Percentiles rank a stretch among this genome's conserved stretches.
These are phyloP conservation scores for Diutina neorugosa DNA, from an alignment of 1,139 yeast species.

Conservation along the genomic window DNA sequence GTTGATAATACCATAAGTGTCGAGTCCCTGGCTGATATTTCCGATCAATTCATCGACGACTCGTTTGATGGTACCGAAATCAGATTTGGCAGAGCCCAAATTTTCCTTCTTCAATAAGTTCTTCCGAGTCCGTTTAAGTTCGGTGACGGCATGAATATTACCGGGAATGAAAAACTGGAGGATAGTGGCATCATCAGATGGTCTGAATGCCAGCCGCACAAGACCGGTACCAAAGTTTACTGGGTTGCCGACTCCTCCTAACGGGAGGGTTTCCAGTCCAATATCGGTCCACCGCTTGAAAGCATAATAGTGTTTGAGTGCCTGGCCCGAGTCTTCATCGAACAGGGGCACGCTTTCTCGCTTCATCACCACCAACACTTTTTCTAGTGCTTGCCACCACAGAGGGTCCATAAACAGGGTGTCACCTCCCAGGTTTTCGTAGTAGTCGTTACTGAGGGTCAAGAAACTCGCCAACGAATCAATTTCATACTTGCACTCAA, in stretches of 20 bases:
- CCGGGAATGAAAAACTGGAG: slow-evolving; percentile 79
- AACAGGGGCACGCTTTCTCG: slow-evolving; percentile 60
- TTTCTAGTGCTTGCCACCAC: slow-evolving; percentile 54
- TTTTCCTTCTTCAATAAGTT: slow-evolving; percentile 8
- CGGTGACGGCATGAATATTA: slow-evolving; percentile 65
- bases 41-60: slow-evolving; percentile 24
- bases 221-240: slow-evolving; percentile 61
- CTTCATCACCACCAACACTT: slow-evolving; percentile 38
- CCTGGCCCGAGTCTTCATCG: slow-evolving; percentile 40
- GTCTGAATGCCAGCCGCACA: slow-evolving; percentile 78
- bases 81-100: slow-evolving; percentile 5
- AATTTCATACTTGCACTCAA: slow-evolving; percentile 83
- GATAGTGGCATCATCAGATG: slow-evolving; percentile 81
- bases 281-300: slow-evolving; percentile 65
- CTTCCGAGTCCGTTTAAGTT: slow-evolving; percentile 28
- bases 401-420: slow-evolving; percentile 33
- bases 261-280: slow-evolving; percentile 72
- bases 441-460: slow-evolving; percentile 63
- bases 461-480: slow-evolving; percentile 79
- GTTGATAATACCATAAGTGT: slow-evolving; percentile 47
- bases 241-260: slow-evolving; percentile 77
- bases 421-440: slow-evolving; percentile 37
- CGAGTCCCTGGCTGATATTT: slow-evolving; percentile 43
- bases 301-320: slow-evolving; percentile 39
- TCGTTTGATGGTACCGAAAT: slow-evolving; percentile 5